Percentiles rank a stretch among this genome's conserved stretches.
phyloP scores from a whole-genome alignment of 495 filamentous ascomycete species.

The Annulohypoxylon stygium region DNA sequence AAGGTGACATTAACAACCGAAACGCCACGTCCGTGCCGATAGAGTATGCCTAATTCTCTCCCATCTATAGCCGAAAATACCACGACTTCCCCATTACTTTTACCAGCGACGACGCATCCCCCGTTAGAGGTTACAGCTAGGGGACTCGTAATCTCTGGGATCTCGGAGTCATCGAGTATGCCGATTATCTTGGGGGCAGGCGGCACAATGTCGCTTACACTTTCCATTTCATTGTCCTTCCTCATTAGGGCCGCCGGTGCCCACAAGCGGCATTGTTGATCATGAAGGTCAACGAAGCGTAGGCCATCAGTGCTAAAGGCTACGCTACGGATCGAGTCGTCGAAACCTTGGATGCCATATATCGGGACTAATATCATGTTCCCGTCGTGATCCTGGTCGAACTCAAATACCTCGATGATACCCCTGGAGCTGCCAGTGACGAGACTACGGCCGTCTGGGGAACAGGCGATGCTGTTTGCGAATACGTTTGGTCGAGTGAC shows the following conservation, averaged over 20 bases:
- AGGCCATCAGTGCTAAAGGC: not conserved
- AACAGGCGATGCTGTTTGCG: not conserved
- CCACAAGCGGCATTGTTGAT: not conserved
- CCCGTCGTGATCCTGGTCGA: not conserved
- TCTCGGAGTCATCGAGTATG: not conserved
- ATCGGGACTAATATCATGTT: not conserved
- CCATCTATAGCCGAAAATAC: not conserved
- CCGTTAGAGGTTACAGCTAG: not conserved
- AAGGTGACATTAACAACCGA: not conserved
- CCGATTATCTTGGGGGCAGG: not conserved
- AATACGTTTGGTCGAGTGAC: not conserved
- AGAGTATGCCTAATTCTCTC: not conserved
- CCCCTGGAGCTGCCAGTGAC: not conserved
- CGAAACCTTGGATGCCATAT: not conserved
- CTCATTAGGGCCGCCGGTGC: not conserved
- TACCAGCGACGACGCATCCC: not conserved
- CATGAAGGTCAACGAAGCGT: not conserved
- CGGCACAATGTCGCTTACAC: not conserved
- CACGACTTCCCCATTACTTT: not conserved
- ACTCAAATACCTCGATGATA: not conserved
- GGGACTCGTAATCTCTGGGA: not conserved
- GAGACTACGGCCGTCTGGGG: not conserved
- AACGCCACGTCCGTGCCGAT: not conserved
- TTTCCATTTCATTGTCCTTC: not conserved
- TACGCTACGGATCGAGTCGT: not conserved